phyloP scores from a whole-genome alignment of 2,329 filamentous ascomycete genomes.

The Stagonosporopsis chrysanthemi region DNA sequence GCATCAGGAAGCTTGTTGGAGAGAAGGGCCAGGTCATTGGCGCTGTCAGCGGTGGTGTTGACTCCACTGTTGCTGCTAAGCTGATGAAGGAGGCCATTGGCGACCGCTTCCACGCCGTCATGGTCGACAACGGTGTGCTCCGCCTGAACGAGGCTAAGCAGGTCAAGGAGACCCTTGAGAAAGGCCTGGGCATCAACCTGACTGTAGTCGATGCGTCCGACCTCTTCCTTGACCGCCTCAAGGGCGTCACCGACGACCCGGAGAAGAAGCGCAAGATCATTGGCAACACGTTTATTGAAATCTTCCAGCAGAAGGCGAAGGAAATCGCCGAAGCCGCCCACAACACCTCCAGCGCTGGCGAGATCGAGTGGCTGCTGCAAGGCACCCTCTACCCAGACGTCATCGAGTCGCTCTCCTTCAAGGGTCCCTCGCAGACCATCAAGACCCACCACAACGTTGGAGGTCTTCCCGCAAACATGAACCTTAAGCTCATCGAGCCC shows the following conservation, averaged over 20 bases:
- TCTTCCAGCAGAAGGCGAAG: conserved; percentile 82
- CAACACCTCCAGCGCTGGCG: conserved; percentile 71
- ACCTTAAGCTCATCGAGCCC: conserved; percentile 78
- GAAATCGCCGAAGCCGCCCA: conserved; percentile 76
- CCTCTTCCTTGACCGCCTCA: conserved; percentile 77
- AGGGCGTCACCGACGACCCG: conserved; percentile 75
- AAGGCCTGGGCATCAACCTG: conserved; percentile 88
- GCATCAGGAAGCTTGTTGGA: conserved; percentile 84
- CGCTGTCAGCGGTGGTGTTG: conserved; percentile 83
- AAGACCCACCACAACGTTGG: conserved; percentile 80
- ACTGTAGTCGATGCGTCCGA: conserved; percentile 83
- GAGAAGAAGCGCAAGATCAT: conserved; percentile 94
- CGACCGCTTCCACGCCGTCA: conserved; percentile 81
- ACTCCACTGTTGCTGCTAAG: conserved; percentile 85
- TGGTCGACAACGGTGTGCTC: conserved; percentile 88
- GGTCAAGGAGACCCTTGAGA: conserved; percentile 79
- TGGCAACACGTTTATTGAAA: conserved; percentile 78
- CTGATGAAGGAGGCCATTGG: conserved; percentile 88
- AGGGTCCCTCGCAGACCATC: conserved; percentile 74
- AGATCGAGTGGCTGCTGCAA: conserved; percentile 87
- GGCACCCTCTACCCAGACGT: conserved; percentile 82
- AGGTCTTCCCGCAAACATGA: conserved; percentile 68
- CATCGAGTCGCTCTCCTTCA: conserved; percentile 76
- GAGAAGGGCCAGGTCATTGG: conserved; percentile 82
- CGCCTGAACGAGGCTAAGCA: conserved; percentile 82